These are phyloP conservation scores for Brassica napus DNA, from an alignment of 345 rosid genomes.

Conservation along the genomic window DNA sequence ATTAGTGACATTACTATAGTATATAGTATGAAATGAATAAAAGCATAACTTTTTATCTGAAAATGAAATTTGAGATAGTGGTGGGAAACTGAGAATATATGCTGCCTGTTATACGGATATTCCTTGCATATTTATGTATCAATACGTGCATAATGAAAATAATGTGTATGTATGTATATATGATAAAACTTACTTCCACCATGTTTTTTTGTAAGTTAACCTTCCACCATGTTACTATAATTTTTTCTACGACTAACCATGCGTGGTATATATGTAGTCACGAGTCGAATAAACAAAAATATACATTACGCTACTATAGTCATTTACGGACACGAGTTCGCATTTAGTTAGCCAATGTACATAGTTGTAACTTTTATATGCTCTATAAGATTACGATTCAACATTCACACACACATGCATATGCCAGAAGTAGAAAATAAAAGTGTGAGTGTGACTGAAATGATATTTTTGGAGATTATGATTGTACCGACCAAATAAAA, in stretches of 20 bases:
- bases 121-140: conserved; percentile 8
- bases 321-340: no score
- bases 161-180: neutral
- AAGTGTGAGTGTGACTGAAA: conserved; percentile 1
- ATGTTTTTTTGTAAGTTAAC: neutral
- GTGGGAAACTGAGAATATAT: conserved; percentile 31
- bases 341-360: no score
- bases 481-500: conserved; percentile 32
- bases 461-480: conserved; percentile 11
- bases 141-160: conserved; percentile 15
- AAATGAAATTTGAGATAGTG: conserved; percentile 30
- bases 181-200: neutral
- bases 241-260: neutral
- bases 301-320: no score
- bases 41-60: conserved; percentile 24
- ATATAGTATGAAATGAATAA: neutral
- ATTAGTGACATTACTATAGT: neutral
- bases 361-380: neutral
- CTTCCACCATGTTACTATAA: neutral
- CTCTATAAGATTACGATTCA: neutral
- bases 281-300: neutral
- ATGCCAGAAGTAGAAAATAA: neutral
- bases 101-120: conserved; percentile 31
- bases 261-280: neutral
- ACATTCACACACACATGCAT: conserved; percentile 3